Conservation (phyloP, 2,329 filamentous ascomycete species). For the Apiospora saccharicola region DNA sequence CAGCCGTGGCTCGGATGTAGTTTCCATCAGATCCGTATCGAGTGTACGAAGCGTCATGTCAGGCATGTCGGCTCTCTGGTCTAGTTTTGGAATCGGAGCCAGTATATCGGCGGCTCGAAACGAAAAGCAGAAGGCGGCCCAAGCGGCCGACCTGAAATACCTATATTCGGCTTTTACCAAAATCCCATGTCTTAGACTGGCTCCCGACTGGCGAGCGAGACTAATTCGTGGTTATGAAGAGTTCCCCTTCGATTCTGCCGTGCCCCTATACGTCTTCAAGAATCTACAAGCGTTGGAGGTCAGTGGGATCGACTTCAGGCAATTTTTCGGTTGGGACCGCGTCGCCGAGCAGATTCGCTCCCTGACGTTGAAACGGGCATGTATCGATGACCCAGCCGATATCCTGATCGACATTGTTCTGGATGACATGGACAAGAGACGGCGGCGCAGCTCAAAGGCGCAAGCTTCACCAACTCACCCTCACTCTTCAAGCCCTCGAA, state of each 20-base stretch:
- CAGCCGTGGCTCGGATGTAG: conserved; percentile 80
- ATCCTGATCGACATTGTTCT: conserved; percentile 91
- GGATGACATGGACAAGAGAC: conserved; percentile 93
- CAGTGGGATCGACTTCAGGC: conserved; percentile 92
- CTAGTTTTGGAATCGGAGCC: conserved; percentile 82
- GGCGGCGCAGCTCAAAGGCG: conserved; percentile 85
- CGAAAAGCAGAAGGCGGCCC: conserved; percentile 86
- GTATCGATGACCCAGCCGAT: conserved; percentile 88
- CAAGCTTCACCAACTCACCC: conserved; percentile 82
- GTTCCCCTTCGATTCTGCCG: conserved; percentile 96
- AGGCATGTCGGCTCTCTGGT: conserved; percentile 93
- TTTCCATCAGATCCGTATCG: conserved; percentile 93
- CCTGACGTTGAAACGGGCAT: conserved; percentile 85
- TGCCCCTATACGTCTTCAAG: conserved; percentile 96
- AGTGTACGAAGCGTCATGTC: conserved; percentile 98
- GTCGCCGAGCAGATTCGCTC: conserved; percentile 91
- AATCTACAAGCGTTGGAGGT: conserved; percentile 94
- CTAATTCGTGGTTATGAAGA: conserved; percentile 95
- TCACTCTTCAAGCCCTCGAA: conserved; percentile 61
- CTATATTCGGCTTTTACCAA: conserved; percentile 98
- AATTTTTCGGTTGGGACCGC: conserved; percentile 97
- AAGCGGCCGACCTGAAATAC: conserved; percentile 91
- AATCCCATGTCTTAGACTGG: conserved; percentile 87
- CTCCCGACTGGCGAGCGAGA: conserved; percentile 91
- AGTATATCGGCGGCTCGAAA: conserved; percentile 82